These are phyloP conservation scores for Solidago caesia DNA, from an alignment of 129 eudicot species.

Conservation along the genomic window DNA sequence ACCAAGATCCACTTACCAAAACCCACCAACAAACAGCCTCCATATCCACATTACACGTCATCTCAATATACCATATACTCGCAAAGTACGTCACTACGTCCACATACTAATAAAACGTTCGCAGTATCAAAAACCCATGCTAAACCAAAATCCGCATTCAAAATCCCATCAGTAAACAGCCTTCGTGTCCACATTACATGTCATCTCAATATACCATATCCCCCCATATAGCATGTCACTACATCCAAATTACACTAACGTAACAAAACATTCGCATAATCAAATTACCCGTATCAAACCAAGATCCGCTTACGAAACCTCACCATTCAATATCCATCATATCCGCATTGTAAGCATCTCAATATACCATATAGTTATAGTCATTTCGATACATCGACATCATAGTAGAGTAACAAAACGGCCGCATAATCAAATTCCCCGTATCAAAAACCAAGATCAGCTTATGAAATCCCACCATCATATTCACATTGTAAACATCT, in stretches of 20 bases:
- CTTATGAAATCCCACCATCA: background rate
- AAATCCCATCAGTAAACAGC: too few species aligned
- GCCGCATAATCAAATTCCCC: background rate
- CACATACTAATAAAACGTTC: background rate
- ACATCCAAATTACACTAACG: background rate
- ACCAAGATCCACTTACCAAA: constrained; percentile 11
- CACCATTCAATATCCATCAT: background rate
- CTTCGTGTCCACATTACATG: too few species aligned
- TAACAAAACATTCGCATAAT: too few species aligned
- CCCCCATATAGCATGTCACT: background rate
- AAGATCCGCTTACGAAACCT: background rate
- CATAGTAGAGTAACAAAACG: background rate
- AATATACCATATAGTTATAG: background rate
- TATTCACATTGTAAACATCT: background rate
- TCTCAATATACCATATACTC: background rate
- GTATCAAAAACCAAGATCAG: too few species aligned
- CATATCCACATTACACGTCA: background rate
- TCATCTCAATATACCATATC: too few species aligned
- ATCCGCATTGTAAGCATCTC: constrained; percentile 4
- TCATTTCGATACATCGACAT: constrained; percentile 12
- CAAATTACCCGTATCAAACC: background rate
- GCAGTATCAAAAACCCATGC: background rate
- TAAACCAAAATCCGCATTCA: background rate
- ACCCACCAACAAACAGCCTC: too few species aligned
- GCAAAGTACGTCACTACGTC: background rate